Percentiles rank a stretch among this genome's conserved stretches.
phyloP scores from a whole-genome alignment of 495 filamentous ascomycete species.

The Podospora anserina region DNA sequence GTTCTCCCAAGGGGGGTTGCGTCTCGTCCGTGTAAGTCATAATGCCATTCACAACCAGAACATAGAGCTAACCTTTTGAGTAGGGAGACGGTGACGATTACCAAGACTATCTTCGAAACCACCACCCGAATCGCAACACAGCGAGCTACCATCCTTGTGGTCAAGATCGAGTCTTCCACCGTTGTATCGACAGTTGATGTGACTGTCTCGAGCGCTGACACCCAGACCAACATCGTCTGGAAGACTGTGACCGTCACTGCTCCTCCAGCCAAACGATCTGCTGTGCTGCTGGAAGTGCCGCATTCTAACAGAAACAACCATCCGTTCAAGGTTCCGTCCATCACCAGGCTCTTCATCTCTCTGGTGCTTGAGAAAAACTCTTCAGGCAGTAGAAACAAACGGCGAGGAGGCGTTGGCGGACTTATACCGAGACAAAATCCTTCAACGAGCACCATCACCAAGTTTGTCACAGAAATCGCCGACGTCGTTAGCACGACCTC shows the following conservation, averaged over 20 bases:
- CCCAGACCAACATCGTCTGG: slow-evolving; percentile 29
- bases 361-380: background rate
- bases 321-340: background rate
- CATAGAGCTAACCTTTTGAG: background rate
- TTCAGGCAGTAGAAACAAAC: background rate
- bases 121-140: slow-evolving; percentile 24
- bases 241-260: slow-evolving; percentile 19
- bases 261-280: slow-evolving; percentile 12
- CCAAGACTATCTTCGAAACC: slow-evolving; percentile 22
- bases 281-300: background rate
- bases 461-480: slow-evolving; percentile 21
- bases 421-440: slow-evolving; percentile 12
- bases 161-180: slow-evolving; percentile 27
- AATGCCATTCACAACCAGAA: background rate
- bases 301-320: background rate
- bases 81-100: slow-evolving; percentile 25
- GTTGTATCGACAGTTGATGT: slow-evolving; percentile 24
- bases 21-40: slow-evolving; percentile 25
- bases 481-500: slow-evolving; percentile 21
- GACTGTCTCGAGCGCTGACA: slow-evolving; percentile 27
- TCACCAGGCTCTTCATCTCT: background rate
- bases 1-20: slow-evolving; percentile 28
- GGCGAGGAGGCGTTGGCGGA: no score
- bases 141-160: slow-evolving; percentile 27
- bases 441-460: slow-evolving; percentile 17